phyloP scores from a whole-genome alignment of 2,329 filamentous ascomycete species.

The Emmonsia crescens region DNA sequence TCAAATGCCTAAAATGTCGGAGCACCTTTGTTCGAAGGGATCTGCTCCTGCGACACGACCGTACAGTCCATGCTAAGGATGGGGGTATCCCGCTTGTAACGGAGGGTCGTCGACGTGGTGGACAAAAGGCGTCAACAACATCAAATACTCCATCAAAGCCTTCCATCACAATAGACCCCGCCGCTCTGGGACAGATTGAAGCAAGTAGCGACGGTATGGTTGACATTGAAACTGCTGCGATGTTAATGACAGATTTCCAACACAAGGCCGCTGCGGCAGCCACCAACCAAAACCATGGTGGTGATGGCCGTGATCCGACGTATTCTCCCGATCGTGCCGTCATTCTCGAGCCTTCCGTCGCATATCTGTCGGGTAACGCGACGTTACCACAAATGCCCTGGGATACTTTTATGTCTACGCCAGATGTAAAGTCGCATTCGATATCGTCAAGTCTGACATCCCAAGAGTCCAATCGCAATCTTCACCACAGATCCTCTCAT shows the following conservation, averaged over 20 bases:
- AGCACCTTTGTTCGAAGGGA: slow-evolving; percentile 98
- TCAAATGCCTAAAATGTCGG: slow-evolving; percentile 96
- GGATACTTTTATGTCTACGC: slow-evolving; percentile 72
- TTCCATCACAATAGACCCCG: slow-evolving; percentile 69
- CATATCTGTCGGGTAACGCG: slow-evolving; percentile 67
- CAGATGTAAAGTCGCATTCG: slow-evolving; percentile 65
- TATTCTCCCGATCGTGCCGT: slow-evolving; percentile 62
- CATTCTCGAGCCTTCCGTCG: slow-evolving; percentile 65
- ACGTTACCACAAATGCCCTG: slow-evolving; percentile 80
- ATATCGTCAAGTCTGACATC: slow-evolving; percentile 56
- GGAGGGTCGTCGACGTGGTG: slow-evolving; percentile 66
- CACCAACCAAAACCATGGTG: slow-evolving; percentile 38
- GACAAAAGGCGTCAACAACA: slow-evolving; percentile 21
- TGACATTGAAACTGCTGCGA: slow-evolving; percentile 92
- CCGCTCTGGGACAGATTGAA: slow-evolving; percentile 59
- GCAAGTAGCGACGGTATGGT: slow-evolving; percentile 82
- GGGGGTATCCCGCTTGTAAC: slow-evolving; percentile 87
- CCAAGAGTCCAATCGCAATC: slow-evolving; percentile 52
- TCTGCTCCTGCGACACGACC: slow-evolving; percentile 89
- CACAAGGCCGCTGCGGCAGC: slow-evolving; percentile 78
- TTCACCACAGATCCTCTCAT: slow-evolving; percentile 52
- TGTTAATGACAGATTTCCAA: slow-evolving; percentile 97
- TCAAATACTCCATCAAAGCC: slow-evolving; percentile 46
- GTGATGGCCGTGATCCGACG: slow-evolving; percentile 43
- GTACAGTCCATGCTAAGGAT: slow-evolving; percentile 97